A percentile compares a stretch with the other conserved stretches of the same genome.
Evolutionary conservation across 192 early-diverging fungal genomes (phyloP).

Genomic region (Spizellomyces sp.): DNA sequence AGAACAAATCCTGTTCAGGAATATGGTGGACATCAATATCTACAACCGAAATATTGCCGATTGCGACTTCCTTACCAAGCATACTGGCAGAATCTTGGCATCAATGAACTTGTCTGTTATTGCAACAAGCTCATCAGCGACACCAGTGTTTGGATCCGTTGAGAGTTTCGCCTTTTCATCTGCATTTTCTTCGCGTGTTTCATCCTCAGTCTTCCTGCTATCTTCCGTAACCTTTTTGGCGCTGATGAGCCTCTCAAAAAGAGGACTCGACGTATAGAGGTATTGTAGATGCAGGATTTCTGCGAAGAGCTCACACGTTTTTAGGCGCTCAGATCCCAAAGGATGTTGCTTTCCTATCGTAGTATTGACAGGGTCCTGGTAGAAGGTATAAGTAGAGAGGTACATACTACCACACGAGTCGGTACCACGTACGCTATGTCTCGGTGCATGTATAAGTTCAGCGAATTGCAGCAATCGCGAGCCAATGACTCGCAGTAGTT

Average conservation of each 20-base stretch:
- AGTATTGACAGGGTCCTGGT: conserved; percentile 63
- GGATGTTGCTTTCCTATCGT: conserved; percentile 77
- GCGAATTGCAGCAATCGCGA: conserved; percentile 77
- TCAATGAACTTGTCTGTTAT: conserved; percentile 54
- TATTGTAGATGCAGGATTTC: conserved; percentile 89
- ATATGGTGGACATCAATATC: conserved; percentile 14
- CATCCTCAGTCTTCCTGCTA: conserved; percentile 1
- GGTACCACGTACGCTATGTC: conserved; percentile 61
- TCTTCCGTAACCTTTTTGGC: neutral
- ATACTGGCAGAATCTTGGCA: conserved; percentile 52
- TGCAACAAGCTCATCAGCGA: conserved; percentile 57
- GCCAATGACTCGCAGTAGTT: conserved; percentile 86
- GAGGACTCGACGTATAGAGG: conserved; percentile 57
- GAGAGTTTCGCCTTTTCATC: conserved; percentile 9
- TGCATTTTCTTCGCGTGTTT: conserved; percentile 18
- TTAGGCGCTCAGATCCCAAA: conserved; percentile 93
- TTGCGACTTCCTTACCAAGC: conserved; percentile 42
- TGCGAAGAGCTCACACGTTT: conserved; percentile 97
- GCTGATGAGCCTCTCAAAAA: conserved; percentile 54
- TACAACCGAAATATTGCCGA: neutral
- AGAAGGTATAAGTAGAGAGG: conserved; percentile 7
- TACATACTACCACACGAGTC: neutral
- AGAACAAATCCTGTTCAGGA: conserved; percentile 74
- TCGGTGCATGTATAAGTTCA: conserved; percentile 70
- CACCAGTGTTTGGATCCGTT: conserved; percentile 9